Percentiles rank a stretch among this genome's conserved stretches.
Conservation (phyloP, 495 filamentous ascomycete genomes). For the Diplogelasinospora grovesii region DNA sequence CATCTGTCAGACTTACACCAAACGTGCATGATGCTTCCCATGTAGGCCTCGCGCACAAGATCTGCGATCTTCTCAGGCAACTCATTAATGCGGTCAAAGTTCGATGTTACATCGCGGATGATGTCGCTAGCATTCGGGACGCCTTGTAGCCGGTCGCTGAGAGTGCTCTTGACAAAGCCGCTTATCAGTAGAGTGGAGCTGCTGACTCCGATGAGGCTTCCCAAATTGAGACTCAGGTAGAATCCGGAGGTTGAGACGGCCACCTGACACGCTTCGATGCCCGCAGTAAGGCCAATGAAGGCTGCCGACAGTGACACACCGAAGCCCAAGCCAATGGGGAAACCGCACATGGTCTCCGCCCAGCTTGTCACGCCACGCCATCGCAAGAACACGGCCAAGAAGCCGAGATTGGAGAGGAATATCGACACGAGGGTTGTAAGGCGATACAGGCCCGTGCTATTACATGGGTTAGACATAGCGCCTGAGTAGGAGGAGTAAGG, state of each 20-base stretch:
- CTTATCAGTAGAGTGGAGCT: conserved; percentile 2
- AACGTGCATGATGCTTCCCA: conserved; percentile 9
- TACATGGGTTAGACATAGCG: too few species aligned
- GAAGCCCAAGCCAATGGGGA: conserved; percentile 12
- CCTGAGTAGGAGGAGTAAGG: background rate
- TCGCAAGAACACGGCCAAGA: conserved; percentile 6
- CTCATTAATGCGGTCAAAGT: conserved; percentile 9
- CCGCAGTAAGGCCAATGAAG: conserved; percentile 11
- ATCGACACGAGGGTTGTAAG: conserved; percentile 1
- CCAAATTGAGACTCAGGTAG: conserved; percentile 11
- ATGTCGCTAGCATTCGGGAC: background rate
- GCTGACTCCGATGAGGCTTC: conserved; percentile 10
- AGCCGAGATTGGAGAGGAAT: conserved; percentile 3
- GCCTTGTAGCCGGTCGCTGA: conserved; percentile 1
- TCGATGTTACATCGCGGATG: conserved; percentile 9
- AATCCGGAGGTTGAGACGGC: conserved; percentile 10
- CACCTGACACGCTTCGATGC: conserved; percentile 1
- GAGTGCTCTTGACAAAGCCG: conserved; percentile 2
- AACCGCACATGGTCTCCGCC: conserved; percentile 10
- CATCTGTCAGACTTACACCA: conserved; percentile 12
- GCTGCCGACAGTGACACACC: conserved; percentile 13
- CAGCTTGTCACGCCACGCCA: conserved; percentile 7
- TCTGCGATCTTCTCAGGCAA: conserved; percentile 6
- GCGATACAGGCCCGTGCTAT: conserved; percentile 8
- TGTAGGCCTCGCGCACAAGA: conserved; percentile 6